A percentile compares a stretch with the other conserved stretches of the same genome.
phyloP scores from a whole-genome alignment of 2,329 filamentous ascomycete genomes.

The Ascochyta rabiei region DNA sequence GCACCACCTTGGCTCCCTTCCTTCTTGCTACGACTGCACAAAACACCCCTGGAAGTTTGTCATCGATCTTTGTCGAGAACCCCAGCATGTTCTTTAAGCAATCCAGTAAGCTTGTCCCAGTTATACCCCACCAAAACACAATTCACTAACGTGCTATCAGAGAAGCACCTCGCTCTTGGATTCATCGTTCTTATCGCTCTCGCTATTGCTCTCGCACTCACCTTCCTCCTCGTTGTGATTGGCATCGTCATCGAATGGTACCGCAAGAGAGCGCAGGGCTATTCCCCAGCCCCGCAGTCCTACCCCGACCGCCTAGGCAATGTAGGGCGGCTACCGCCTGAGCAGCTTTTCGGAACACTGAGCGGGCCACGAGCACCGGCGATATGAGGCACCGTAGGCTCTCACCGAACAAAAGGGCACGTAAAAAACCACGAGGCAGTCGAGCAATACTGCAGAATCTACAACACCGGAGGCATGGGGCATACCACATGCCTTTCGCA shows the following conservation, averaged over 20 bases:
- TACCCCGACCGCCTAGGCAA: conserved; percentile 55
- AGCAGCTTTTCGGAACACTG: conserved; percentile 48
- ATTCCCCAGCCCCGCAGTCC: conserved; percentile 74
- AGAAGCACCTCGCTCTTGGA: conserved; percentile 69
- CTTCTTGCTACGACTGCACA: conserved; percentile 73
- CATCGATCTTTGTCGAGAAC: conserved; percentile 82
- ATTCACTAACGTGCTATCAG: conserved; percentile 37
- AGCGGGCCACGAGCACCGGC: conserved; percentile 41
- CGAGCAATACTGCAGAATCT: not conserved
- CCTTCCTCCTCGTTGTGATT: conserved; percentile 76
- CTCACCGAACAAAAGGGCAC: not conserved
- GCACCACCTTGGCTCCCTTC: conserved; percentile 77
- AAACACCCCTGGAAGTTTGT: conserved; percentile 73
- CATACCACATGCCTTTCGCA: not conserved
- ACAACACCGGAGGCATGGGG: not conserved
- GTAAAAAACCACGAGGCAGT: not conserved
- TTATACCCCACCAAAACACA: not conserved
- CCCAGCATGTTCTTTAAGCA: conserved; percentile 72
- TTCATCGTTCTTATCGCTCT: conserved; percentile 82
- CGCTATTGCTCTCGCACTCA: conserved; percentile 76
- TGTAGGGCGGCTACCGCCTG: conserved; percentile 58
- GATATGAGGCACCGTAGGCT: conserved; percentile 24
- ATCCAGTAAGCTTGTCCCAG: conserved; percentile 58
- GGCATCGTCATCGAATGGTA: conserved; percentile 78
- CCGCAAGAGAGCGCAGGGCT: conserved; percentile 79